These are phyloP conservation scores for Talaromyces ruber DNA, from an alignment of 495 filamentous ascomycete genomes.

Conservation along the genomic window DNA sequence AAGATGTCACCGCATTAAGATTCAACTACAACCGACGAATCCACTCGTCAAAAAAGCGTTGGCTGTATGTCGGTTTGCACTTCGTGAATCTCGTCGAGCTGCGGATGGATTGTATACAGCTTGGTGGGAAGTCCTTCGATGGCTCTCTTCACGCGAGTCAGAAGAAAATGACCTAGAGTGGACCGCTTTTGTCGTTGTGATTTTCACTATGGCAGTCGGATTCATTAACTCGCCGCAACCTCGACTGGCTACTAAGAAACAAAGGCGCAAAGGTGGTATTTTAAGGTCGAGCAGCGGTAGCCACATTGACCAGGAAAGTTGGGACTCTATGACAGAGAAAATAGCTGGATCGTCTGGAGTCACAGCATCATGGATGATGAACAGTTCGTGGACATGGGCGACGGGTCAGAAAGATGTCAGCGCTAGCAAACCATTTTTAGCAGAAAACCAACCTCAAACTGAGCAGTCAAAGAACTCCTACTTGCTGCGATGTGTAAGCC, in stretches of 20 bases:
- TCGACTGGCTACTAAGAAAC: constrained; percentile 26
- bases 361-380: constrained; percentile 56
- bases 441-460: constrained; percentile 14
- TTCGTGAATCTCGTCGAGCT: constrained; percentile 45
- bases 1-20: constrained; percentile 53
- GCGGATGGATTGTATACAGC: constrained; percentile 58
- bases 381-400: constrained; percentile 66
- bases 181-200: constrained; percentile 63
- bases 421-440: constrained; percentile 12
- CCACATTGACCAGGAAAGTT: constrained; percentile 47
- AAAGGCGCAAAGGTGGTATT: constrained; percentile 41
- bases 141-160: constrained; percentile 45
- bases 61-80: constrained; percentile 50
- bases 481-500: constrained; percentile 30
- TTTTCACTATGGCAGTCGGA: constrained; percentile 55
- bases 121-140: constrained; percentile 72
- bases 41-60: constrained; percentile 50
- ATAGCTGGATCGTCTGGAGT: constrained; percentile 49
- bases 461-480: constrained; percentile 31
- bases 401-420: constrained; percentile 48
- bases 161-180: constrained; percentile 59
- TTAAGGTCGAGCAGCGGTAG: constrained; percentile 54
- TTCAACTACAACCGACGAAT: constrained; percentile 58
- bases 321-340: constrained; percentile 51
- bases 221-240: constrained; percentile 32